Evolutionary conservation across 805 yeast species (phyloP), one percentile per base, ranked within the genome.

Genomic region (Nakazawaea holstii): DNA sequence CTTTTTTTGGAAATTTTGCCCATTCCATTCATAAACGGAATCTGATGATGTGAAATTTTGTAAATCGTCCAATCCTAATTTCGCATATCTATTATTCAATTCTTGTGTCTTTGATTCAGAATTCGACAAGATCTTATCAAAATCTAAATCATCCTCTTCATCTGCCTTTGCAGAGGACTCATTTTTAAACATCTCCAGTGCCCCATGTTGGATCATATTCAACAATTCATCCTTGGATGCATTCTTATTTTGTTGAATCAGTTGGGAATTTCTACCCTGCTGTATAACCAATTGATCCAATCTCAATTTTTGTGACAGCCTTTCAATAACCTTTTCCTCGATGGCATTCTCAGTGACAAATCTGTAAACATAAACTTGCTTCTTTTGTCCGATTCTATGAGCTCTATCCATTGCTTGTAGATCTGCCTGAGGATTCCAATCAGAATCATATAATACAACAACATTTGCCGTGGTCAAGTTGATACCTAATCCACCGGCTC

Each of bases 401-500:
- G 94, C 94, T 69, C 95, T 76, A 61, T 86, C 95, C 94, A 86
- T 86, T 1, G 92, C 92, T 64, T 86, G 95, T 54, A 86, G 73
- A 72, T 86, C 95, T 4, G 92, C 94, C 59, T 86, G 95, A 1
- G 95, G 95, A 55, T 86, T 86, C 95, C 95, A 86, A 62, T 86
- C 95, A 3, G 90, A 82, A 65, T 86, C 95, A 59, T 72, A 86
- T 39, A 86, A 64, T 2, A 86, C 76, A 41, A 86, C 95, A 52
- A 82, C 72, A 62, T 86, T 91, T 1, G 94, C 94, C n/a, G 82
- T 69, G 4, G 94, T 86, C 58, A 86, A 72, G 59, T 86, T 86
- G 57, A 86, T 86, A 65, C 95, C 95, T 61, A 89, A 73, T 9
- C 96, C 96, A 65, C 97, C 94, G 39, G 95, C 95, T 71, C 95